These are phyloP conservation scores for Dendrostoma leiphaemia DNA, from an alignment of 2,329 filamentous ascomycete species.

Conservation along the genomic window DNA sequence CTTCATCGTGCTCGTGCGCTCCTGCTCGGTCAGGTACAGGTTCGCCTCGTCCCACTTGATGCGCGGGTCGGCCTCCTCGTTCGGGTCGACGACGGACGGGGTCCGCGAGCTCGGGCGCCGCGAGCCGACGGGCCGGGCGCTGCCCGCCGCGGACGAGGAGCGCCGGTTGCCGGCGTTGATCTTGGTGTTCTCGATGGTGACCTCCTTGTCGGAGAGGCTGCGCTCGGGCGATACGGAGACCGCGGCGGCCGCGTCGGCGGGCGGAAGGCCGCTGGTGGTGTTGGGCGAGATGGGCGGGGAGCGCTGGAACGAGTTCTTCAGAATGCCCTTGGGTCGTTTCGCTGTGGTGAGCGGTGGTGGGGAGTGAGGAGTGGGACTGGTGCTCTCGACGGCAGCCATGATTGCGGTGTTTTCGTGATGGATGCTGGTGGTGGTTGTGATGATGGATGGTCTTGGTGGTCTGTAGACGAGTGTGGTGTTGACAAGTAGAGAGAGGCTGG, in stretches of 20 bases:
- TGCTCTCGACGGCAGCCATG: slow-evolving; percentile 41
- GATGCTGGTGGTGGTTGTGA: background rate
- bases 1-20: slow-evolving; percentile 96
- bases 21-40: slow-evolving; percentile 93
- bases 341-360: slow-evolving; percentile 39
- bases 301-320: slow-evolving; percentile 81
- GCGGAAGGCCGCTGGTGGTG: slow-evolving; percentile 26
- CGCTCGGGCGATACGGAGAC: slow-evolving; percentile 34
- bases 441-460: background rate
- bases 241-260: slow-evolving; percentile 22
- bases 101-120: slow-evolving; percentile 60
- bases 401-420: slow-evolving; percentile 20
- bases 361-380: slow-evolving; percentile 37
- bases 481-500: background rate
- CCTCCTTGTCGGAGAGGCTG: slow-evolving; percentile 73
- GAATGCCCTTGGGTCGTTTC: slow-evolving; percentile 63
- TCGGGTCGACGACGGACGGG: slow-evolving; percentile 41
- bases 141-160: slow-evolving; percentile 66
- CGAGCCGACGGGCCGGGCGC: slow-evolving; percentile 58
- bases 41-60: slow-evolving; percentile 99
- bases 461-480: background rate
- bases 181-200: slow-evolving; percentile 91
- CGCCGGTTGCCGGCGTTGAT: slow-evolving; percentile 88
- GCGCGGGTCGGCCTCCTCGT: slow-evolving; percentile 60
- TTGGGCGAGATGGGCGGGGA: slow-evolving; percentile 55